Base-by-base conservation (phyloP, 2,329 filamentous ascomycete species). In the Grosmannia huntii region DNA sequence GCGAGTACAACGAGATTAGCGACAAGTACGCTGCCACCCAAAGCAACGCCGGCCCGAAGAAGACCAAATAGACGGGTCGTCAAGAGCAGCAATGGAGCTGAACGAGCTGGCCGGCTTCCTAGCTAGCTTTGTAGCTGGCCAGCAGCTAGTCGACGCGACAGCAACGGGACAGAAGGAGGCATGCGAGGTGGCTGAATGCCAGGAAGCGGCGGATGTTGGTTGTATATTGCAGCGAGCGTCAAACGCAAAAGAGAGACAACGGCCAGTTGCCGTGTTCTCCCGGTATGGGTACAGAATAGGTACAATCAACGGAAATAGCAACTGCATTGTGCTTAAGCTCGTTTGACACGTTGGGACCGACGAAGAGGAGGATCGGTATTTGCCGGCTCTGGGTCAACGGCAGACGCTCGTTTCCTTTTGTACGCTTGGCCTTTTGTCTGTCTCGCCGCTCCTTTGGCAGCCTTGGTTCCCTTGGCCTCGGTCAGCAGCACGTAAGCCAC, bases 1-100 rank as follows among this genome's bases (percentile, higher is more conserved):
- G 84, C 69, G 91, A 95, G 77, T 97, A 96, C 74, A 83, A 89
- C 70, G 83, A 85, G 65, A 78, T 97, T 66, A 85, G 89, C 63
- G 91, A 97, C 69, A 84, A 94, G 77, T 86, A 91, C 65, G 80
- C 84, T 60, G 74, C 77, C 60, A 78, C 81, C 14, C 75, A 79
- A 64, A 66, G 72, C 59, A 74, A 78, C 53, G 72, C 69, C 14
- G 76, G 77, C 33, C 72, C 73, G 57, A 83, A 81, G 73, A 88
- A 88, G 77, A 74, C 77, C 16, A 76, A 74, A 68, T 81, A 77
- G 68, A 56, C 23, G 53, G 9, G 56, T 4, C n/a, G 11, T 46
- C 11, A n/a, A 48, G 44, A n/a, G 10, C 9, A 9, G n/a, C n/a
- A 38, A 38, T 9, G 36, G 3, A 38, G 36, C 36, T 5, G n/a